phyloP scores from a whole-genome alignment of 371 early-diverging fungal genomes.

The Mortierella sp. region DNA sequence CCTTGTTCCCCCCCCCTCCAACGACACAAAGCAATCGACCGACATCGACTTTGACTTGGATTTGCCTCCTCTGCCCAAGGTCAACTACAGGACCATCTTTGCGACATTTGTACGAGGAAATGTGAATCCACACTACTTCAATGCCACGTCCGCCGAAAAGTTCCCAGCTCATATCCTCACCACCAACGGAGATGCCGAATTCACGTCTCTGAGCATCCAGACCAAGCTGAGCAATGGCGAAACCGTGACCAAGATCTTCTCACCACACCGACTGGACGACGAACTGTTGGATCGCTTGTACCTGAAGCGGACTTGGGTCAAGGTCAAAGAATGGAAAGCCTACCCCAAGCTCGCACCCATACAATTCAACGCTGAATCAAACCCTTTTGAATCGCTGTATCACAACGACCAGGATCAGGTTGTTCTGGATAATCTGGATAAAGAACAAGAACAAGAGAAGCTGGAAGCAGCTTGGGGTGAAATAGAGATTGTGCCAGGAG shows the following conservation, averaged over 20 bases:
- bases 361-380: constrained; percentile 1
- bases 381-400: background rate
- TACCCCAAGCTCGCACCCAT: constrained; percentile 69
- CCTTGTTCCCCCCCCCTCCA: background rate
- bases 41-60: constrained; percentile 53
- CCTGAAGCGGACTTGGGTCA: constrained; percentile 62
- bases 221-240: constrained; percentile 59
- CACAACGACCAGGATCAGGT: constrained; percentile 5
- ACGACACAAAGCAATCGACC: constrained; percentile 28
- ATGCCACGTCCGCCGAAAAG: constrained; percentile 34
- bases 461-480: constrained; percentile 26
- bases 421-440: constrained; percentile 1
- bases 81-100: constrained; percentile 65
- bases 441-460: constrained; percentile 5
- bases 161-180: constrained; percentile 69
- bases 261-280: constrained; percentile 50
- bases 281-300: constrained; percentile 61
- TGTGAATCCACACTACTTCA: constrained; percentile 67
- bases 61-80: constrained; percentile 39
- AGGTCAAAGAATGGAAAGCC: constrained; percentile 71
- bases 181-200: constrained; percentile 58
- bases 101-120: constrained; percentile 73
- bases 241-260: constrained; percentile 71
- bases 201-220: constrained; percentile 63
- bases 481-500: constrained; percentile 54